Evolutionary conservation across 805 yeast genomes (phyloP).

Genomic region (Candida maris): DNA sequence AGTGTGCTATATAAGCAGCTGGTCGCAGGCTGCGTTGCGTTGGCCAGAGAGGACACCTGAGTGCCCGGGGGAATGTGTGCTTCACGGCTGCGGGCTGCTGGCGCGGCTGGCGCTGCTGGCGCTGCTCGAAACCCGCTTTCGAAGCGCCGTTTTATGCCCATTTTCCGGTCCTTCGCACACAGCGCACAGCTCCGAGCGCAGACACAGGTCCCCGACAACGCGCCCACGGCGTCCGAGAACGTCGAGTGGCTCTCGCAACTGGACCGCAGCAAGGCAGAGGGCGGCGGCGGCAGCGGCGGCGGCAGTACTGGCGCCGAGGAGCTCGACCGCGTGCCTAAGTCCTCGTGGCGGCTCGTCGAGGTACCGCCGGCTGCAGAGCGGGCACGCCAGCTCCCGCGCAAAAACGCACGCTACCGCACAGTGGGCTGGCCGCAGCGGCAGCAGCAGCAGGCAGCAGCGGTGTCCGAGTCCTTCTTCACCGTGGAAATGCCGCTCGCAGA

Average conservation of each 20-base stretch:
- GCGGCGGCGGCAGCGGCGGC: not conserved
- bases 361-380: constrained; percentile 11
- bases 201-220: constrained; percentile 33
- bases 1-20: no score
- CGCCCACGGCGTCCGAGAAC: constrained; percentile 32
- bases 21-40: no score
- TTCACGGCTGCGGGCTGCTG: no score
- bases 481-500: constrained; percentile 30
- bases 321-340: constrained; percentile 12
- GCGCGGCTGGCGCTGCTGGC: no score
- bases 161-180: no score
- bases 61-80: no score
- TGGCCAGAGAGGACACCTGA: no score
- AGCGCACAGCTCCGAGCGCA: no score
- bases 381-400: constrained; percentile 8
- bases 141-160: no score
- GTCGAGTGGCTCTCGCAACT: constrained; percentile 29
- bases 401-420: not conserved
- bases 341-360: constrained; percentile 20
- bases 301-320: constrained; percentile 4
- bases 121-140: no score
- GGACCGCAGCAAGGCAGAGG: not conserved
- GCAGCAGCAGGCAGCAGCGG: not conserved
- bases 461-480: constrained; percentile 21
- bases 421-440: not conserved